A percentile compares a stretch with the other conserved stretches of the same genome.
Evolutionary conservation across 352 stramenopile species (phyloP).

Genomic region (Phytophthora pini): DNA sequence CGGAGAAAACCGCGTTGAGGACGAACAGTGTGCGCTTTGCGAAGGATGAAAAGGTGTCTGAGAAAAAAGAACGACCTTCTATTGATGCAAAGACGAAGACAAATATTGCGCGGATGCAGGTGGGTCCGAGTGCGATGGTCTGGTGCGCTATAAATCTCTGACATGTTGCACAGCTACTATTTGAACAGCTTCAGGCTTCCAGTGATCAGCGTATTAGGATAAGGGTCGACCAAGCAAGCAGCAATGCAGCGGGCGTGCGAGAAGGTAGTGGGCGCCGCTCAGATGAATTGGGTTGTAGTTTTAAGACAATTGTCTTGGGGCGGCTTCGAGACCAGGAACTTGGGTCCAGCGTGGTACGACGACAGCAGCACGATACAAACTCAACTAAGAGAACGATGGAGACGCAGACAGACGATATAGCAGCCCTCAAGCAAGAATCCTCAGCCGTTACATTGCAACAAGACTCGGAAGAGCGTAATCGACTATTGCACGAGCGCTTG

Average conservation of each 20-base stretch:
- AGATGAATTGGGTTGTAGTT: not conserved
- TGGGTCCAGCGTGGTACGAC: not conserved
- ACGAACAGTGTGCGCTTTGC: slow-evolving; percentile 25
- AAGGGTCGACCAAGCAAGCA: not conserved
- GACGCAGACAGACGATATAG: slow-evolving; percentile 14
- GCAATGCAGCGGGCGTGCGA: not conserved
- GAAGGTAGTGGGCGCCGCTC: not conserved
- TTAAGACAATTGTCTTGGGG: slow-evolving; percentile 30
- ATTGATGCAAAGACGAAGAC: slow-evolving; percentile 1
- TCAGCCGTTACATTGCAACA: not conserved
- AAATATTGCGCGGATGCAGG: slow-evolving; percentile 30
- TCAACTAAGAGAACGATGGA: slow-evolving; percentile 3
- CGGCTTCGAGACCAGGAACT: slow-evolving; percentile 12
- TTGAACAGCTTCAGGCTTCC: slow-evolving; percentile 36
- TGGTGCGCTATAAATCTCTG: not conserved
- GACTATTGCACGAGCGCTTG: slow-evolving; percentile 37
- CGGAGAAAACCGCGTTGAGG: not conserved
- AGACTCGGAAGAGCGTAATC: slow-evolving; percentile 43
- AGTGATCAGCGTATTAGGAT: not conserved
- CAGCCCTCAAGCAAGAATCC: not conserved
- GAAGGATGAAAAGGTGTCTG: slow-evolving; percentile 1
- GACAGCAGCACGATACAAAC: not conserved
- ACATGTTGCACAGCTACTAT: slow-evolving; percentile 35
- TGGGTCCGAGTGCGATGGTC: not conserved
- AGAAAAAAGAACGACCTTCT: not conserved